Base-by-base conservation (phyloP, 345 rosid species). In the Aegle marmelos region DNA sequence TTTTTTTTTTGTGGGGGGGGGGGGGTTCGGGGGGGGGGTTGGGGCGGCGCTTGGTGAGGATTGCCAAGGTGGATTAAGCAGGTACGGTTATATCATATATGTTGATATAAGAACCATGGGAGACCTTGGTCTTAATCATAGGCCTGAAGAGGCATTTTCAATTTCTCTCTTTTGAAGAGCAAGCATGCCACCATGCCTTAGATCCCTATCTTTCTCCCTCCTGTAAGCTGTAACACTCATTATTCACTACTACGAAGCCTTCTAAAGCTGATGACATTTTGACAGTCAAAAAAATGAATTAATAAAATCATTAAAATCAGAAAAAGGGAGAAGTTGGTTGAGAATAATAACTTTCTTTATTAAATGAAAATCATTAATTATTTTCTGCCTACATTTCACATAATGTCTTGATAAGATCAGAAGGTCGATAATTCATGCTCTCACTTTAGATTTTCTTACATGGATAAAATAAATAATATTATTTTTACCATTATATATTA, bases 171-270 rank as follows among this genome's bases (percentile, higher is more conserved):
- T 88, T 25, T 88, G 48, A 39, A 39, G 91, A 67, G 86, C 91
- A 73, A 88, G 91, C 91, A 86, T 84, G 31, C 91, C 86, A 56
- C 91, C 89, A 72, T 87, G 91, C 63, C 89, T 81, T 16, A 86
- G 78, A 78, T 88, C 89, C 91, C 91, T 84, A 27, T 82, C 79
- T 75, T 84, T 86, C 80, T 81, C 83, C 78, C 13, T 41, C 50
- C 50, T 41, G 16, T 10, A 41, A 11, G 50, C 81, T 76, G 48
- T 76, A 73, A 39, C 36, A 63, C 50, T 17, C 79, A 21, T 75
- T 76, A 37, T 25, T 79, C 39, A 41, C 50, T 41, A 65, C 76
- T 14, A 30, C 70, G 57, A 27, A 71, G 62, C 73, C 41, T 80
- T 83, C 80, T 72, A 85, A 77, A 75, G 74, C 37, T 70, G 79